These are phyloP conservation scores for Trifolium repens DNA, from an alignment of 306 rosid species.

Conservation along the genomic window DNA sequence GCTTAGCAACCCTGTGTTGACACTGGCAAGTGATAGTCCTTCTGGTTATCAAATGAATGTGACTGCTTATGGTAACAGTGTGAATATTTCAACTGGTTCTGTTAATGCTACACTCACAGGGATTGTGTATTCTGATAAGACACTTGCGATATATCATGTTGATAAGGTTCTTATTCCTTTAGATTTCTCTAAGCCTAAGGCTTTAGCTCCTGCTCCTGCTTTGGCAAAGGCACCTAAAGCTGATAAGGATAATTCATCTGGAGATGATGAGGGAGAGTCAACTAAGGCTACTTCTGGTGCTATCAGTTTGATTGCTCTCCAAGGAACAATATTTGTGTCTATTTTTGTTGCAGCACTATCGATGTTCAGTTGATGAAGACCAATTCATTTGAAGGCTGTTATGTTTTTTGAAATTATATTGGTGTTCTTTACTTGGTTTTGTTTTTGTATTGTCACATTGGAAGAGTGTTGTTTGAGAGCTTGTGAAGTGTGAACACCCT, in stretches of 20 bases:
- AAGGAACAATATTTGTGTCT: slow-evolving; percentile 36
- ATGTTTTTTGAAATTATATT: slow-evolving; percentile 11
- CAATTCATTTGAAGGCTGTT: neutral
- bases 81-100: slow-evolving; percentile 62
- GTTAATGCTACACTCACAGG: slow-evolving; percentile 66
- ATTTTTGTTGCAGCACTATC: slow-evolving; percentile 23
- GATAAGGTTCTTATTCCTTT: slow-evolving; percentile 64
- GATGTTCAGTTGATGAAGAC: slow-evolving; percentile 4
- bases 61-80: slow-evolving; percentile 64
- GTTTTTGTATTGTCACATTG: neutral
- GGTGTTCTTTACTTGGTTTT: neutral
- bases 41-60: slow-evolving; percentile 58
- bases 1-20: slow-evolving; percentile 59
- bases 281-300: slow-evolving; percentile 44
- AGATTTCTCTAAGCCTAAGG: slow-evolving; percentile 55
- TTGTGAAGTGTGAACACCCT: slow-evolving; percentile 19
- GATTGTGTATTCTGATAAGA: slow-evolving; percentile 60
- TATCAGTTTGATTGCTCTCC: slow-evolving; percentile 4
- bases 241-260: slow-evolving; percentile 49
- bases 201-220: slow-evolving; percentile 56
- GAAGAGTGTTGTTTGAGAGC: slow-evolving; percentile 34
- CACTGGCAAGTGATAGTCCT: slow-evolving; percentile 65
- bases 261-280: slow-evolving; percentile 31
- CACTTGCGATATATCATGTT: slow-evolving; percentile 66
- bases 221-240: slow-evolving; percentile 49